A percentile compares a stretch with the other conserved stretches of the same genome.
Conservation (phyloP, 2,329 filamentous ascomycete species). For the Corinectria fuckeliana region DNA sequence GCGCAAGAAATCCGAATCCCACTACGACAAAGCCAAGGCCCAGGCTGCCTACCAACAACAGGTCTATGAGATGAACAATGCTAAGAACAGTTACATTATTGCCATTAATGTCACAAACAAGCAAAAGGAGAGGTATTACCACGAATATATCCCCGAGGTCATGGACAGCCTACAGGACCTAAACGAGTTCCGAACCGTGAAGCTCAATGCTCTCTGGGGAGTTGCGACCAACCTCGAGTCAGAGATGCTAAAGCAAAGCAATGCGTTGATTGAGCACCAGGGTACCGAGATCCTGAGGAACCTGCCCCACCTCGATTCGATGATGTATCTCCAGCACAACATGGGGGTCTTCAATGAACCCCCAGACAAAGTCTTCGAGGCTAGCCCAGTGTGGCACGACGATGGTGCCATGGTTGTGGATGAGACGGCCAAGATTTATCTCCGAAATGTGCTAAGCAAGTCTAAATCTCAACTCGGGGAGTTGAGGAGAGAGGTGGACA, state of each 20-base stretch:
- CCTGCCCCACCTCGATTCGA: slow-evolving; percentile 85
- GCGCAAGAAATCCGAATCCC: slow-evolving; percentile 91
- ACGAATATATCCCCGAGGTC: slow-evolving; percentile 93
- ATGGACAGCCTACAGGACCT: slow-evolving; percentile 94
- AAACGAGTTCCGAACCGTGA: slow-evolving; percentile 84
- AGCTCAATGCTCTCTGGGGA: slow-evolving; percentile 86
- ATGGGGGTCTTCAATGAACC: slow-evolving; percentile 84
- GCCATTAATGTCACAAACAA: slow-evolving; percentile 97
- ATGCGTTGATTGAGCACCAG: slow-evolving; percentile 74
- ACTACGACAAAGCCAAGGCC: slow-evolving; percentile 94
- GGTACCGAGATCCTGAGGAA: slow-evolving; percentile 86
- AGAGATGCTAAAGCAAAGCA: slow-evolving; percentile 77
- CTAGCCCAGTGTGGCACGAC: slow-evolving; percentile 96
- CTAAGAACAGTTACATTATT: slow-evolving; percentile 98
- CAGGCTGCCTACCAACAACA: slow-evolving; percentile 93
- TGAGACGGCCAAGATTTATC: slow-evolving; percentile 84
- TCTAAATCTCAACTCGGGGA: slow-evolving; percentile 86
- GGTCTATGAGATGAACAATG: slow-evolving; percentile 92
- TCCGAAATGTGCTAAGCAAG: slow-evolving; percentile 90
- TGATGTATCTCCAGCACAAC: slow-evolving; percentile 98
- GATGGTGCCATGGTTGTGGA: slow-evolving; percentile 86
- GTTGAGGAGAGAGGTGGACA: slow-evolving; percentile 81
- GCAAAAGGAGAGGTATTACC: slow-evolving; percentile 96
- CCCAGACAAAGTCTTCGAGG: slow-evolving; percentile 83
- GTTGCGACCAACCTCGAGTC: slow-evolving; percentile 80